Evolutionary conservation across 139 green algal species (phyloP).

Genomic region (Haematococcus lacustris): DNA sequence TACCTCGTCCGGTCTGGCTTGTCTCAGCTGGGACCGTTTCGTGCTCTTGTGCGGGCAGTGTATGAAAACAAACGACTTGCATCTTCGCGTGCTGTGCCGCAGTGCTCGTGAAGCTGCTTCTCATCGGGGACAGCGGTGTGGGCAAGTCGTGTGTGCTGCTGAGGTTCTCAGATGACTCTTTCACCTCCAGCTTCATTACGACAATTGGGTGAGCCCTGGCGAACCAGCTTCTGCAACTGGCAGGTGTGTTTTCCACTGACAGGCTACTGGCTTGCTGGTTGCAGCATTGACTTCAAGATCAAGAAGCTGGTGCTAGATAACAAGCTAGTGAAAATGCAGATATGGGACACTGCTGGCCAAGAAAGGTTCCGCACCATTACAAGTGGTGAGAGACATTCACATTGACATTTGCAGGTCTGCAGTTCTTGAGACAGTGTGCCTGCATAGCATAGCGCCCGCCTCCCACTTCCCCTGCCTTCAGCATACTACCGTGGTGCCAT

Average conservation of each 20-base stretch:
- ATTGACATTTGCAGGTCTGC: no score
- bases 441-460: no score
- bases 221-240: no score
- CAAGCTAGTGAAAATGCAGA: constrained; percentile 95
- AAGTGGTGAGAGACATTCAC: constrained; percentile 69
- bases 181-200: constrained; percentile 96
- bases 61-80: background rate
- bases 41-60: background rate
- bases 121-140: constrained; percentile 94
- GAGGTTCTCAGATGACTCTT: constrained; percentile 91
- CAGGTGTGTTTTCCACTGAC: no score
- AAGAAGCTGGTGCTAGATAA: constrained; percentile 90
- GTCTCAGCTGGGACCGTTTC: background rate
- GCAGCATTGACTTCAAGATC: constrained; percentile 98
- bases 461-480: constrained; percentile 26
- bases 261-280: no score
- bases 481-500: constrained; percentile 96
- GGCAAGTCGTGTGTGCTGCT: constrained; percentile 95
- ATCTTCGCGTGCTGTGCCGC: background rate
- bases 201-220: constrained; percentile 85
- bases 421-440: no score
- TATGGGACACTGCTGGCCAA: constrained; percentile 98
- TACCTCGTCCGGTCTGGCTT: background rate
- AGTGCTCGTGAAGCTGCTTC: constrained; percentile 86
- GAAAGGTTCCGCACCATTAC: constrained; percentile 98